Evolutionary conservation across 257 asterid genomes (phyloP).

Genomic region (Euphrasia confusa): DNA sequence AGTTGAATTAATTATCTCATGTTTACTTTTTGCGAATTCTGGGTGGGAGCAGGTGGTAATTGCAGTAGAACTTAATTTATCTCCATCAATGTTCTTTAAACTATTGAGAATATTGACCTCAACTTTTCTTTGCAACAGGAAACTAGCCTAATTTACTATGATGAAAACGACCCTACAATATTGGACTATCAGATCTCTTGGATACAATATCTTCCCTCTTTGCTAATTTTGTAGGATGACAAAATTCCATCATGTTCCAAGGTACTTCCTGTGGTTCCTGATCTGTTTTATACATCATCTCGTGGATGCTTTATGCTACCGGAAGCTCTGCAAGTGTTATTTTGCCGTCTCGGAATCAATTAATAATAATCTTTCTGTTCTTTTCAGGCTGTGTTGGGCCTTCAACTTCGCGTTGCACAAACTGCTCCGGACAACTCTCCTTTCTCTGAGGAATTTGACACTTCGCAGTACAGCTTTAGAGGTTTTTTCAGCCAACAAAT

Average conservation of each 20-base stretch:
- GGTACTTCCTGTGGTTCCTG: constrained; percentile 44
- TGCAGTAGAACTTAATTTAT: neutral
- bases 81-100: neutral
- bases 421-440: constrained; percentile 42
- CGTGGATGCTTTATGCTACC: constrained; percentile 16
- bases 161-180: constrained; percentile 44
- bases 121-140: constrained; percentile 40
- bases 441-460: constrained; percentile 51
- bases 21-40: neutral
- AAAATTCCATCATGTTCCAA: constrained; percentile 52
- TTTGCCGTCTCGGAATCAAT: neutral
- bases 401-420: constrained; percentile 63
- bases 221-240: constrained; percentile 58
- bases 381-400: constrained; percentile 70
- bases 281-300: constrained; percentile 6
- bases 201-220: constrained; percentile 66
- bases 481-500: constrained; percentile 47
- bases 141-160: constrained; percentile 35
- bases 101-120: constrained; percentile 13
- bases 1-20: neutral
- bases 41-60: constrained; percentile 4
- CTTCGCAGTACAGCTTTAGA: constrained; percentile 41
- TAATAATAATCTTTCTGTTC: constrained; percentile 20
- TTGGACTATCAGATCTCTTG: constrained; percentile 48
- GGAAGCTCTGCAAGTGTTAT: constrained; percentile 7